Conservation (phyloP, 768 basidiomycete genomes). For the Pleurotus pulmonarius region DNA sequence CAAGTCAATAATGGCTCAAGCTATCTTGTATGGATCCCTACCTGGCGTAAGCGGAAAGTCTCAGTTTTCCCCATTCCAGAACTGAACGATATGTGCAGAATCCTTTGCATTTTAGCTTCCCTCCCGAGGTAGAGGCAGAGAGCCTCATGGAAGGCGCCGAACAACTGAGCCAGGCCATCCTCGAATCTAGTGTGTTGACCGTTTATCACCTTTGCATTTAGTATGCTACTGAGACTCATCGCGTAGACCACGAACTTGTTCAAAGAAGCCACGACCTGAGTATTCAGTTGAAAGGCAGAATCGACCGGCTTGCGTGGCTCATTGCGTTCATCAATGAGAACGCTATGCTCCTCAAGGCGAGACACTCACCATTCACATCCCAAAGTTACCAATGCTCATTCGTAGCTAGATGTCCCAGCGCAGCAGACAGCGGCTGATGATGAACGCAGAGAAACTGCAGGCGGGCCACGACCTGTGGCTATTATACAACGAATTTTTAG, state of each 20-base stretch:
- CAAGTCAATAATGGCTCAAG: conserved; percentile 79
- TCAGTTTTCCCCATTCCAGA: not conserved
- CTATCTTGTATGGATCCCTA: conserved; percentile 72
- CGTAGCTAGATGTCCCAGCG: conserved; percentile 70
- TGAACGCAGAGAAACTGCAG: conserved; percentile 84
- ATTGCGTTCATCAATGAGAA: conserved; percentile 89
- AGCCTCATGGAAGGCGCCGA: conserved; percentile 78
- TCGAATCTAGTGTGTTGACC: conserved; percentile 59
- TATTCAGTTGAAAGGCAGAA: conserved; percentile 70
- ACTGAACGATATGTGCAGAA: conserved; percentile 38
- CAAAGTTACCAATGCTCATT: not conserved
- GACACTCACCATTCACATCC: conserved; percentile 8
- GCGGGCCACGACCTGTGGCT: conserved; percentile 81
- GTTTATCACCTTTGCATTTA: not conserved
- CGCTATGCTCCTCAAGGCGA: conserved; percentile 70
- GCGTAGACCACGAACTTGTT: conserved; percentile 61
- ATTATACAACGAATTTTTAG: conserved; percentile 63
- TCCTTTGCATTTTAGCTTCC: conserved; percentile 76
- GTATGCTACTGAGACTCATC: not conserved
- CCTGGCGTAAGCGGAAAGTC: conserved; percentile 41
- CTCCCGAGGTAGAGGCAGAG: conserved; percentile 75
- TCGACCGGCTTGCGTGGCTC: conserved; percentile 77
- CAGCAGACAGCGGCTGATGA: conserved; percentile 69
- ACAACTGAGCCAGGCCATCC: conserved; percentile 64
- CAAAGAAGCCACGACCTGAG: conserved; percentile 76